phyloP scores from a whole-genome alignment of 148 eudicot species.

The Cornus kousa region DNA sequence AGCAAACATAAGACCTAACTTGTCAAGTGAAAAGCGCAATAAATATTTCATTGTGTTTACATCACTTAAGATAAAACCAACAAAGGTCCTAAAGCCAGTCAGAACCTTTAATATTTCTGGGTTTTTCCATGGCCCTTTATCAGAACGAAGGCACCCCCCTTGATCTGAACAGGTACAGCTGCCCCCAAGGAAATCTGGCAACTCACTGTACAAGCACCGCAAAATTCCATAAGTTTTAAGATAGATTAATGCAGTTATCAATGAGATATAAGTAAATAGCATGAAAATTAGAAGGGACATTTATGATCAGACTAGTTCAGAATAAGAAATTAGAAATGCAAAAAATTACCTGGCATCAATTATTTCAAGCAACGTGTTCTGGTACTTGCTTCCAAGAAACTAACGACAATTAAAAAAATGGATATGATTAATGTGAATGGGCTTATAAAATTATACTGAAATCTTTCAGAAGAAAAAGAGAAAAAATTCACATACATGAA shows the following conservation, averaged over 20 bases:
- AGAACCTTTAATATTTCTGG: slow-evolving; percentile 75
- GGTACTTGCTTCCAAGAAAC: slow-evolving; percentile 93
- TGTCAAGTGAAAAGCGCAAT: background rate
- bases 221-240: background rate
- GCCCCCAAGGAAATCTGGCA: slow-evolving; percentile 93
- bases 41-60: background rate
- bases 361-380: slow-evolving; percentile 87
- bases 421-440: background rate
- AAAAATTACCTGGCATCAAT: slow-evolving; percentile 68
- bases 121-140: slow-evolving; percentile 96
- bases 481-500: slow-evolving; percentile 30
- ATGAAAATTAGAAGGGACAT: background rate
- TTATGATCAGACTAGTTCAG: background rate
- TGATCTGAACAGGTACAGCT: slow-evolving; percentile 80
- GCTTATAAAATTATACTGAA: background rate
- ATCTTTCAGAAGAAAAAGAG: slow-evolving; percentile 1
- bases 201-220: slow-evolving; percentile 47
- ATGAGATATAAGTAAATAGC: background rate
- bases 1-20: background rate
- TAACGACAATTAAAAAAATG: slow-evolving; percentile 17
- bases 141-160: slow-evolving; percentile 94
- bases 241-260: background rate
- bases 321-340: background rate
- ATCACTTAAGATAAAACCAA: background rate
- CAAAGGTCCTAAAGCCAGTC: slow-evolving; percentile 5